A percentile compares a stretch with the other conserved stretches of the same genome.
Evolutionary conservation across 345 rosid species (phyloP).

Genomic region (Corchorus olitorius): DNA sequence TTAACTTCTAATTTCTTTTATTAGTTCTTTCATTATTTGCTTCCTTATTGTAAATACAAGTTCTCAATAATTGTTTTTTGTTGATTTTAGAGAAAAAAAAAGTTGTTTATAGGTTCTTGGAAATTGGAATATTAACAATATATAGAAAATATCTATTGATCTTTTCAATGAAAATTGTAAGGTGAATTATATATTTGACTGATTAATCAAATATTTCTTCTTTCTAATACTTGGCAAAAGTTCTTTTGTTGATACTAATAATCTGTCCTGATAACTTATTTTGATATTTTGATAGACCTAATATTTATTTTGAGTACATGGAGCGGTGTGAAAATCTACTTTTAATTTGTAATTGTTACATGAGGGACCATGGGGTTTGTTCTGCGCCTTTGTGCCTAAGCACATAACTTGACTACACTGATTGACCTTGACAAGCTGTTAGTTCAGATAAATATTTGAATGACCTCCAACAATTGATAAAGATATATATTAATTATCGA

Average conservation of each 20-base stretch:
- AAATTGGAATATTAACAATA: not conserved
- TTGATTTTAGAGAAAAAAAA: not conserved
- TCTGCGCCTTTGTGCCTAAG: slow-evolving; percentile 1
- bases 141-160: not conserved
- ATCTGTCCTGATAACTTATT: not conserved
- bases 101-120: not conserved
- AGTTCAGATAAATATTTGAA: not conserved
- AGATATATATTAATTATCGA: not conserved
- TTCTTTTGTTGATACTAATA: not conserved
- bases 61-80: not conserved
- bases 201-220: not conserved
- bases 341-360: not conserved
- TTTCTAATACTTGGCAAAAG: not conserved
- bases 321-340: not conserved
- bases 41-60: not conserved
- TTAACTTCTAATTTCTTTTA: not conserved
- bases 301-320: not conserved
- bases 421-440: not conserved
- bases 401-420: slow-evolving; percentile 1
- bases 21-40: not conserved
- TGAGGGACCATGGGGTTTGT: not conserved
- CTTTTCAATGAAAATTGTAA: not conserved
- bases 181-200: not conserved
- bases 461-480: not conserved
- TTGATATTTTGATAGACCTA: slow-evolving; percentile 6